Base-by-base conservation (phyloP, 2,329 filamentous ascomycete genomes). In the Epichloe uncinata region DNA sequence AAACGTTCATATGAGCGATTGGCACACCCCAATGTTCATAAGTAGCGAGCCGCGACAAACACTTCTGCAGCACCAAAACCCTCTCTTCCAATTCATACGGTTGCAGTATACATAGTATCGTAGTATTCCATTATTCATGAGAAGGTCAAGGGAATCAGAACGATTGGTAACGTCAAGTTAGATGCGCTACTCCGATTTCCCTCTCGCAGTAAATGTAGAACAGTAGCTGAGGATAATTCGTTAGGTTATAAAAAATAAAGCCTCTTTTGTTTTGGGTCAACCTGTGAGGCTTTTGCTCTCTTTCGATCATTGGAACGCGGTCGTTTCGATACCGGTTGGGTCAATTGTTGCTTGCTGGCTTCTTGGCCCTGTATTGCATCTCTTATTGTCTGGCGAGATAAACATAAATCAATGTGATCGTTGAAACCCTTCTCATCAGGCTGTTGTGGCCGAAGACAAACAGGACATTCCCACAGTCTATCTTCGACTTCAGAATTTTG, bases 391-490 rank as follows among this genome's bases (percentile, higher is more conserved):
- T 86, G 81, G 50, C 83, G 76, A 0, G 90, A 96, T 1, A 98
- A 75, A 63, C 93, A 98, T 8, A 85, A 77, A 63, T 98, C 93
- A 47, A 98, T 89, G 61, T 98, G 93, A 50, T 85, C 79, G 57
- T 98, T 98, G 67, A 97, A 95, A 0, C 69, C 70, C 43, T 74
- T 75, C 62, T 96, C 88, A 46, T 91, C 76, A 0, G 88, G 78
- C 0, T 72, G 60, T 60, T 96, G 90, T 0, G 87, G 82, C 15
- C 83, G 73, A n/a, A 71, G 69, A 64, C 93, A 98, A 42, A 97
- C 86, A 0, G 93, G 93, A 64, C 93, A 98, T 37, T 84, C 76
- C 90, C 90, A 97, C 64, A 72, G 74, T 44, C 80, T 71, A 48
- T 76, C 68, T 48, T 69, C 63, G 9, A 63, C 20, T 11, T 51